Evolutionary conservation across 768 basidiomycete genomes (phyloP).

Genomic region (Suillus variegatus): DNA sequence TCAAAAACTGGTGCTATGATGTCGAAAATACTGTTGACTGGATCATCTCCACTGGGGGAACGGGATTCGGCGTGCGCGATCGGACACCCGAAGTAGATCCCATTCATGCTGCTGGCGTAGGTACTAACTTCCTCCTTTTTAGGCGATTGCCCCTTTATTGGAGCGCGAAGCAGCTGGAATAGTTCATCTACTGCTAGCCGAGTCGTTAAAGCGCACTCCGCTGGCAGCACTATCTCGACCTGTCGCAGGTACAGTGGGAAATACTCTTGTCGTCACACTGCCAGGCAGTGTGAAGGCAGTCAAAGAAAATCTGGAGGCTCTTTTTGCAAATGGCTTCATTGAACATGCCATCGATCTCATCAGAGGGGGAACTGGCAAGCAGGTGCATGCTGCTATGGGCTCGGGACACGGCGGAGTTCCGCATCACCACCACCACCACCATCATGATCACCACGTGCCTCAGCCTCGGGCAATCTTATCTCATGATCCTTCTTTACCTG

Average conservation of each 20-base stretch:
- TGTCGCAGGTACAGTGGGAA: slow-evolving; percentile 69
- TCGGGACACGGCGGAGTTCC: slow-evolving; percentile 29
- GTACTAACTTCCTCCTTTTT: neutral
- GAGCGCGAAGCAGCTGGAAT: slow-evolving; percentile 71
- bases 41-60: slow-evolving; percentile 85
- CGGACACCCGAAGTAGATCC: slow-evolving; percentile 74
- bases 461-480: slow-evolving; percentile 60
- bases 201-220: slow-evolving; percentile 73
- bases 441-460: slow-evolving; percentile 47
- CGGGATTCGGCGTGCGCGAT: slow-evolving; percentile 82
- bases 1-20: slow-evolving; percentile 46
- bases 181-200: slow-evolving; percentile 68
- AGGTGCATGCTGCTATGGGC: slow-evolving; percentile 55
- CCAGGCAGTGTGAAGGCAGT: slow-evolving; percentile 89
- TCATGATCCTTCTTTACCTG: slow-evolving; percentile 67
- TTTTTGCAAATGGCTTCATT: slow-evolving; percentile 59
- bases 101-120: neutral
- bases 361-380: slow-evolving; percentile 63
- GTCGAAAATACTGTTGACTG: slow-evolving; percentile 53
- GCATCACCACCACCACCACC: slow-evolving; percentile 35
- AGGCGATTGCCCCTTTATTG: slow-evolving; percentile 67
- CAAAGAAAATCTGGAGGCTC: slow-evolving; percentile 67
- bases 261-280: slow-evolving; percentile 74
- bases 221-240: slow-evolving; percentile 84
- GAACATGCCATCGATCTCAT: slow-evolving; percentile 75